Evolutionary conservation across 2,329 filamentous ascomycete genomes (phyloP), one percentile per base, ranked within the genome.

Genomic region (Penicillium verrucosum): DNA sequence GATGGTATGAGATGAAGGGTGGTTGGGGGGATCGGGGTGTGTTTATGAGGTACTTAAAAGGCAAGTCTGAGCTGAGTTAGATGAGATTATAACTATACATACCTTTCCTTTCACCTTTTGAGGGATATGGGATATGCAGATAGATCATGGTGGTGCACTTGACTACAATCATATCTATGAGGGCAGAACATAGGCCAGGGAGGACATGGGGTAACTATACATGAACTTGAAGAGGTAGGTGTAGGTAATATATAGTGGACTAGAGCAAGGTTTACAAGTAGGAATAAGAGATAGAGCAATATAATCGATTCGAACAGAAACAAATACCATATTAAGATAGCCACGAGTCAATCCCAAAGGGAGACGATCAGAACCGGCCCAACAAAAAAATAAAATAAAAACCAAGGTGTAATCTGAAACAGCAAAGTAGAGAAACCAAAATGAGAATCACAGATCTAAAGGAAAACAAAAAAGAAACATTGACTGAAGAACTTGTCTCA

Each of bases 321-420:
- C 54, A 50, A 57, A 60, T 50, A 42, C 61, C 60, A 64, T 47
- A 47, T 61, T 49, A 61, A 51, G 60, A 61, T 54, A 65, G 76
- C 77, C 77, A 80, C 79, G 78, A 80, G 79, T 81, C 78, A 76
- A 80, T 77, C 75, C 73, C 60, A 9, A 23, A 30, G 34, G 77
- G 77, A 80, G 78, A 81, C 78, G 59, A 69, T 80, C 78, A 81
- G 79, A 80, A 78, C 73, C 75, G 77, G 73, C 76, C 68, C 48
- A 44, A 59, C 61, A 59, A 64, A 61, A 58, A 57, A 42, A 56
- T 49, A 51, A 49, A 37, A 50, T 46, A 44, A 48, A 34, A 16
- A 49, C 16, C 2, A 34, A 34, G 12, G 16, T 56, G 21, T 21
- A 49, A 48, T 11, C 9, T 25, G 11, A 29, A 45, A 46, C 51